These are phyloP conservation scores for Penicillium hesseltinei DNA, from an alignment of 2,329 filamentous ascomycete genomes.

Conservation along the genomic window DNA sequence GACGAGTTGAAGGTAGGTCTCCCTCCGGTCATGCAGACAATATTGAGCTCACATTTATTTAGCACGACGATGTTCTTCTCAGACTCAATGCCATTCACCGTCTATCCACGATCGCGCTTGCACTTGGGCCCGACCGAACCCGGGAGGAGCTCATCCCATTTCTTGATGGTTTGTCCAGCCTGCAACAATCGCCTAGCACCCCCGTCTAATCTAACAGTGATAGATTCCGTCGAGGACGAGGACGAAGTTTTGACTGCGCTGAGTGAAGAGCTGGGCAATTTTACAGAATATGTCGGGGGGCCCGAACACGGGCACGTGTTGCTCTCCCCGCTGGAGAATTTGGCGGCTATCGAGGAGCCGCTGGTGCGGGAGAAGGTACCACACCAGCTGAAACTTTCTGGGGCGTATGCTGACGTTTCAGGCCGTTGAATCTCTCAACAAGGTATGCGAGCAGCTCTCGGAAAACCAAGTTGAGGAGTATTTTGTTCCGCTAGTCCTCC, in stretches of 20 bases:
- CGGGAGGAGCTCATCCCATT: conserved; percentile 98
- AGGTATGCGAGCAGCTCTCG: conserved; percentile 92
- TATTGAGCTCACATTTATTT: conserved; percentile 27
- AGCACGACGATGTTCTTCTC: conserved; percentile 98
- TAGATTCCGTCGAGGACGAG: conserved; percentile 98
- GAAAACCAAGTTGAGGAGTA: conserved; percentile 92
- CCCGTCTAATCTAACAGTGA: conserved; percentile 29
- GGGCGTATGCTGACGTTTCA: conserved; percentile 40
- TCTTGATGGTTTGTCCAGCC: conserved; percentile 77
- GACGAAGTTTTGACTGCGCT: conserved; percentile 96
- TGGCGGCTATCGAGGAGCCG: conserved; percentile 97
- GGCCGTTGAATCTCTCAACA: conserved; percentile 99
- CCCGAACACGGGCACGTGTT: conserved; percentile 93
- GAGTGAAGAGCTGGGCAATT: conserved; percentile 93
- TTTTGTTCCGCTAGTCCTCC: conserved; percentile 92
- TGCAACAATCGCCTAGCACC: conserved; percentile 13
- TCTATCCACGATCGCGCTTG: conserved; percentile 95
- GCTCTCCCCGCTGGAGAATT: conserved; percentile 93
- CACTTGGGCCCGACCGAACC: conserved; percentile 91
- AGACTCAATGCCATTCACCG: conserved; percentile 98
- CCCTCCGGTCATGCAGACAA: conserved; percentile 4
- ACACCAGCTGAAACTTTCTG: not conserved
- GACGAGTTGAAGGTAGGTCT: conserved; percentile 88
- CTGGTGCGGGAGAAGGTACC: conserved; percentile 92
- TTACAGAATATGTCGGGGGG: conserved; percentile 96